Evolutionary conservation across 805 yeast species (phyloP), one percentile per base, ranked within the genome.

Genomic region (Candida suzukii): DNA sequence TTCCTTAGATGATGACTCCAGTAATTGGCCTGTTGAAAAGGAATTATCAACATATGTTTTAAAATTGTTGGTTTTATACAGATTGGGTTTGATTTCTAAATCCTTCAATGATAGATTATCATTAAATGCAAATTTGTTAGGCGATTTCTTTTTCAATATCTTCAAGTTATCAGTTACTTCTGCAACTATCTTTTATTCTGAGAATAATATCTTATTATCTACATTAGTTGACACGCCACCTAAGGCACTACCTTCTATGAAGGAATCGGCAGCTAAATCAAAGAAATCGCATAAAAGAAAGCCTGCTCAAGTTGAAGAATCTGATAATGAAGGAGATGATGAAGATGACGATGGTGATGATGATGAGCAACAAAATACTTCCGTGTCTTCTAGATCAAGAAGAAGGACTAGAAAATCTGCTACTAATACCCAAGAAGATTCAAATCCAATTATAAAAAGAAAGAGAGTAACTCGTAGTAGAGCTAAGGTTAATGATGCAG

Each of bases 41-140:
- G 35, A 43, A 22, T 40, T 62, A 8, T 57, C 60, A 32, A 45
- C 45, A 6, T 45, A 52, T 20, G 39, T 53, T 3, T 43, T 56
- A 24, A 58, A 58, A 41, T 26, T 62, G 21, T 35, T 48, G 14
- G 38, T 53, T 30, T 42, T 57, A 20, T 40, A 38, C 24, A 47
- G 43, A n/a, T 37, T 49, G 19, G 46, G 42, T 2, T 40, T 42
- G 11, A 25, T 59, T 35, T 42, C 50, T n/a, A 35, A 41, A 1
- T 35, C 30, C 4, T 13, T 52, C 8, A 20, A 46, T 2, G 26
- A 37, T 8, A 51, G 65, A 48, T 30, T 62, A 30, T 31, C 40
- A 7, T 41, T 56, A 27, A 63, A 63, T 43, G 43, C 45, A 13
- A 37, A 42, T 6, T 36, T 38, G 1, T 44, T 63, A 22, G 62